A percentile compares a stretch with the other conserved stretches of the same genome.
Conservation (phyloP, 805 yeast species). For the Candida argentea region DNA sequence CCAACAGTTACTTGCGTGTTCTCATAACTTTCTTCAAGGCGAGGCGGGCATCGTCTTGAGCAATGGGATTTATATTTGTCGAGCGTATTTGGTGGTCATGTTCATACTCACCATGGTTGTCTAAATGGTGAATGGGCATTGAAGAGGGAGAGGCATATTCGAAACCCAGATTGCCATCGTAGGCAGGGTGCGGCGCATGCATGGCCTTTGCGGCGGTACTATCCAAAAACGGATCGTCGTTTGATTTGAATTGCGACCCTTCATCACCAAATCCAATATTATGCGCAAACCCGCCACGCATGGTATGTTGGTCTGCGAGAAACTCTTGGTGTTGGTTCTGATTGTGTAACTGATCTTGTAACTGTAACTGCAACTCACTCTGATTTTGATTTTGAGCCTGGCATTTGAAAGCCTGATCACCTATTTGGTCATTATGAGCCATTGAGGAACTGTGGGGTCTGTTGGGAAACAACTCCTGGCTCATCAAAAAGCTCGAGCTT, state of each 20-base stretch:
- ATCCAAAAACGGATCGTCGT: too few species aligned
- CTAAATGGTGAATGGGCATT: not conserved
- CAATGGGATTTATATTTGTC: not conserved
- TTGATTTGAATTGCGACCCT: too few species aligned
- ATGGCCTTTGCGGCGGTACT: too few species aligned
- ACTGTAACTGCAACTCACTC: conserved; percentile 1
- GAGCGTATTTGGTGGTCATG: conserved; percentile 1
- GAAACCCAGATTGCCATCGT: too few species aligned
- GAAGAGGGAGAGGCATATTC: not conserved
- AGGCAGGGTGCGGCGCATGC: too few species aligned
- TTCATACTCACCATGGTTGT: not conserved
- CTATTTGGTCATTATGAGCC: not conserved
- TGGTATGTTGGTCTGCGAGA: too few species aligned
- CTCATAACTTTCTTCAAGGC: conserved; percentile 28
- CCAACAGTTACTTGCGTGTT: conserved; percentile 20
- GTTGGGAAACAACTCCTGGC: conserved; percentile 20
- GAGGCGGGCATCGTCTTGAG: conserved; percentile 22
- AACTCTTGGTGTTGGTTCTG: conserved; percentile 3
- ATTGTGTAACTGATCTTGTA: conserved; percentile 1
- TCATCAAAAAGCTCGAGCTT: conserved; percentile 11
- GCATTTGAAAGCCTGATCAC: too few species aligned
- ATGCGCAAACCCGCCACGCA: too few species aligned
- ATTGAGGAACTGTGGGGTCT: conserved; percentile 3
- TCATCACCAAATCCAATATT: too few species aligned
- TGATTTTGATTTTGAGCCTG: conserved; percentile 1